Percentiles rank a stretch among this genome's conserved stretches.
phyloP scores from a whole-genome alignment of 495 filamentous ascomycete genomes.

The Cercophora newfieldiana region DNA sequence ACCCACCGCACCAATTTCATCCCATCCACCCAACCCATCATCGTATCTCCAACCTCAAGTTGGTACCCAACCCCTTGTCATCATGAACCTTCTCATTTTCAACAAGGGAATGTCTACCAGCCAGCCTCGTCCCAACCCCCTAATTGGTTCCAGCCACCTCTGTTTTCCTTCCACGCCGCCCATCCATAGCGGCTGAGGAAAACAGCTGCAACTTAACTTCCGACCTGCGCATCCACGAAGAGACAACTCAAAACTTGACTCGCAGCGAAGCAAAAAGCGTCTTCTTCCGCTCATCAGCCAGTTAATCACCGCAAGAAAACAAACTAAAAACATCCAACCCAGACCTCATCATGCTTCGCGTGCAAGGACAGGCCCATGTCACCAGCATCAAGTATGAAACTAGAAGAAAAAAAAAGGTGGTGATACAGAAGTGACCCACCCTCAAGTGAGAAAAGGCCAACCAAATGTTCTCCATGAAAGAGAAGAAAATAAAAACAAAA shows the following conservation, averaged over 20 bases:
- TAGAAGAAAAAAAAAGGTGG: neutral
- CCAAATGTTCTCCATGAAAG: neutral
- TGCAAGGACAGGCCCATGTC: neutral
- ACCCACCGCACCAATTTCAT: neutral
- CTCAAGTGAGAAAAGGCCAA: neutral
- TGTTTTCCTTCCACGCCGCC: neutral
- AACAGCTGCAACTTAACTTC: neutral
- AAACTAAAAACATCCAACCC: too few species aligned
- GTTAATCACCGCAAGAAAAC: neutral
- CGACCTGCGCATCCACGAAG: constrained; percentile 4
- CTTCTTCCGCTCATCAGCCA: neutral
- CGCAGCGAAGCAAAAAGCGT: neutral
- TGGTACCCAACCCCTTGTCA: neutral
- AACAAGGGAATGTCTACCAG: neutral
- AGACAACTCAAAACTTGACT: neutral
- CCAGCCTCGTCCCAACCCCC: neutral
- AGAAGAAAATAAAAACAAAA: neutral
- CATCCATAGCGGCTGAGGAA: neutral
- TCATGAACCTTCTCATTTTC: neutral
- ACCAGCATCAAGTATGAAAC: neutral
- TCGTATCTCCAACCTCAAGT: constrained; percentile 2
- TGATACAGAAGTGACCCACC: neutral
- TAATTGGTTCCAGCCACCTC: constrained; percentile 1
- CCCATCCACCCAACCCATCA: neutral
- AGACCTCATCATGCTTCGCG: neutral